Evolutionary conservation across 2,329 filamentous ascomycete genomes (phyloP), one percentile per base, ranked within the genome.

Genomic region (Teratosphaeria epicoccoides): DNA sequence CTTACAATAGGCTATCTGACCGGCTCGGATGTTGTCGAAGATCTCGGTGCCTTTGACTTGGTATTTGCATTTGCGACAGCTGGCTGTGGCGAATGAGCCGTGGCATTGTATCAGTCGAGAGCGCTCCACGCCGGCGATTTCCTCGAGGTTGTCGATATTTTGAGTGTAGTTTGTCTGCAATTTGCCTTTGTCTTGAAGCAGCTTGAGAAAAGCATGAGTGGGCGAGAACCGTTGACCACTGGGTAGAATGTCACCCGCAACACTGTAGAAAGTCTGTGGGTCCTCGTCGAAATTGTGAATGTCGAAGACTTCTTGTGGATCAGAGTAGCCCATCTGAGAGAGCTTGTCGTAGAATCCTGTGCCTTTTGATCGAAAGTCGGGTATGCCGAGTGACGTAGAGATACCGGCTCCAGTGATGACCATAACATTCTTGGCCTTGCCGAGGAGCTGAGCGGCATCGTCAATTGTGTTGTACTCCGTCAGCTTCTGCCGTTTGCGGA

Each of bases 131-230:
- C 93, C 93, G 0, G 91, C 91, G 63, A 87, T 83, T 55, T 83
- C 80, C 69, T 98, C 60, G 11, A 64, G 59, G 61, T 96, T 96
- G 74, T 98, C 93, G 64, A 98, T 97, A 69, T 98, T 98, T 68
- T 98, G 93, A 0, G 93, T 95, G 73, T 96, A 98, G 71, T 97
- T 96, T 43, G 90, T 97, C 54, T 96, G 79, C 6, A 98, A 79
- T 69, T 95, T 95, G 58, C 81, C 83, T 68, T 89, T 86, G 60
- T 91, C 79, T 69, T 98, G 87, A 29, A 98, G 79, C 61, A 96
- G 77, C 28, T 83, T 82, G 64, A 98, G 94, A 72, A 98, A 98
- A 49, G 85, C 84, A 74, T 98, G 93, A 0, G 93, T 97, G 0
- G 91, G 90, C 1, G 91, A 89, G 73, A 83, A 95, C 12, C 59